Base-by-base conservation (phyloP, 2,329 filamentous ascomycete species). In the Mycosphaerella sp. region DNA sequence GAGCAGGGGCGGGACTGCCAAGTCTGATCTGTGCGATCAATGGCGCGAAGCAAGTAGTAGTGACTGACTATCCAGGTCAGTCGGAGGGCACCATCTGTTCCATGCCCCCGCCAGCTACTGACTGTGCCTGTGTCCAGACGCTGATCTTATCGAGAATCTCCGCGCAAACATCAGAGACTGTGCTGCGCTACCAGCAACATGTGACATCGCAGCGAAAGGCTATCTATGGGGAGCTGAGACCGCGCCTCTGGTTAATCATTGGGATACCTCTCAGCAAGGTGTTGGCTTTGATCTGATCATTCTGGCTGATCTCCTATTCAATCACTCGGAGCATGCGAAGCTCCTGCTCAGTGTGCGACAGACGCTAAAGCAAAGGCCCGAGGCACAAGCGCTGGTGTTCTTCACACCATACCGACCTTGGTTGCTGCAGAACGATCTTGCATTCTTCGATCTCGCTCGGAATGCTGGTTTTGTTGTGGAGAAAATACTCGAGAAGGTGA, bases 351-450 rank as follows among this genome's bases (percentile, higher is more conserved):
- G 86, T 3, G 80, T 96, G 56, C 75, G 80, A 64, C 69, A 79
- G 66, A 87, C 86, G 12, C 71, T 96, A 64, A 80, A 78, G 62
- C 76, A 73, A 57, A 70, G 73, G 3, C 64, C 69, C 3, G 74
- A 74, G 1, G 81, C 85, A 46, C 78, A 78, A 51, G 89, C 90
- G 2, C 80, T 91, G 64, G 90, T 96, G 6, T 95, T 96, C 70
- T 97, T 96, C 74, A 95, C 91, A 0, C 91, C 89, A 17, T 95
- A 97, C 72, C 79, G 93, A 59, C 91, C 92, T 1, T 96, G 91
- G 91, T 76, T 96, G 66, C 78, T 87, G 64, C 80, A 90, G 59
- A 87, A 89, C 70, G 93, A 95, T 66, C 76, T 95, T 68, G 81
- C 80, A 3, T 96, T 96, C 74, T 96, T 96, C 67, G 86, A 90